Conservation (phyloP, 768 basidiomycete genomes). For the Lanmaoa pseudosensibilis region DNA sequence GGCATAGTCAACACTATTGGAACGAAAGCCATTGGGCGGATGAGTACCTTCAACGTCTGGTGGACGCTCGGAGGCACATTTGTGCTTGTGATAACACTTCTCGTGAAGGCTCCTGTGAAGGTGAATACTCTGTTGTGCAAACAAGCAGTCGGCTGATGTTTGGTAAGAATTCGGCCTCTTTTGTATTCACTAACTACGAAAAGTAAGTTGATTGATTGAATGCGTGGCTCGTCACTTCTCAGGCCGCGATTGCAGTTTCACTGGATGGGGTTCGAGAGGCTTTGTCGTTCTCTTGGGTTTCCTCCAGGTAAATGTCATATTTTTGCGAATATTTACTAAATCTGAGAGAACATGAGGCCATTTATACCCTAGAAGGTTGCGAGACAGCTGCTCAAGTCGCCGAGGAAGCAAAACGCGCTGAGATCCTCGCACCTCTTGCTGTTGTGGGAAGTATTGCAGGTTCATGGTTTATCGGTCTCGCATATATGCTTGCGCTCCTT, state of each 20-base stretch:
- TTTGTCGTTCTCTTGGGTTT: conserved; percentile 62
- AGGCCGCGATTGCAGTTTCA: conserved; percentile 40
- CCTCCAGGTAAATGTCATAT: conserved; percentile 24
- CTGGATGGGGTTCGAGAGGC: conserved; percentile 52
- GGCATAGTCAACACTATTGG: conserved; percentile 57
- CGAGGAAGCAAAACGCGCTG: conserved; percentile 56
- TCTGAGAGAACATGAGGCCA: conserved; percentile 37
- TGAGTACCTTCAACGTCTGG: conserved; percentile 59
- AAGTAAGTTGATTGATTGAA: conserved; percentile 37
- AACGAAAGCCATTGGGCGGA: conserved; percentile 54
- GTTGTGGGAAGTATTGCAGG: conserved; percentile 57
- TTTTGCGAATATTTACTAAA: neutral
- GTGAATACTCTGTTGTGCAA: conserved; percentile 24
- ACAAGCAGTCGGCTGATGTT: neutral
- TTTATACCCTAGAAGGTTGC: conserved; percentile 61
- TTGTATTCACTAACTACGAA: conserved; percentile 58
- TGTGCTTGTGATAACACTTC: conserved; percentile 54
- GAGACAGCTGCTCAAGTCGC: conserved; percentile 66
- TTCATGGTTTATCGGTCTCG: conserved; percentile 56
- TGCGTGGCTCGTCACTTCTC: neutral
- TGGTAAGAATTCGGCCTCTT: conserved; percentile 47
- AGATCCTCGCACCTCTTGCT: conserved; percentile 56
- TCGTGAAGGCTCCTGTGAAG: conserved; percentile 55
- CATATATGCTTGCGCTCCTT: conserved; percentile 58
- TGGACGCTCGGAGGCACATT: conserved; percentile 62